These are phyloP conservation scores for Plasmodium billcollinsi DNA, from an alignment of 169 alveolate species.

Conservation along the genomic window DNA sequence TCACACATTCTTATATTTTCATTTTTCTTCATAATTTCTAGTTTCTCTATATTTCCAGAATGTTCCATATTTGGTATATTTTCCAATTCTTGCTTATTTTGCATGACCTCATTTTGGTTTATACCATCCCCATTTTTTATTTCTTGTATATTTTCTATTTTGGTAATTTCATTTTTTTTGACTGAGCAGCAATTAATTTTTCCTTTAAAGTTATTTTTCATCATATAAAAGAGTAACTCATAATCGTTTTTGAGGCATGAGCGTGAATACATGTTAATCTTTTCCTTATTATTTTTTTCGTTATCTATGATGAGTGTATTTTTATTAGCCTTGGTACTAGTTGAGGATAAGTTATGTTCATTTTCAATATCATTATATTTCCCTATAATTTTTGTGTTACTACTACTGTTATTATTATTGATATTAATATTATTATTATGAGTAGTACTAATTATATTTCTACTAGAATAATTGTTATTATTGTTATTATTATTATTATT, in stretches of 20 bases:
- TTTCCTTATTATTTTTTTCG: conserved; percentile 12
- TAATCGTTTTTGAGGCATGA: conserved; percentile 51
- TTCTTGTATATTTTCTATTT: conserved; percentile 3
- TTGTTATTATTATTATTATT: not conserved
- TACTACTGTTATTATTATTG: not conserved
- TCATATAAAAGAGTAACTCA: conserved; percentile 50
- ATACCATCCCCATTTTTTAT: not conserved
- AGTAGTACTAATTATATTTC: not conserved
- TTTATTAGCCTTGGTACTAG: conserved; percentile 1
- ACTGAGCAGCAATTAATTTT: conserved; percentile 64
- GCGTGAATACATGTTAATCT: conserved; percentile 18
- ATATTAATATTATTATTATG: not conserved
- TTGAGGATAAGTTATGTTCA: conserved; percentile 1
- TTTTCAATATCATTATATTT: not conserved
- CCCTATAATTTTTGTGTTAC: not conserved
- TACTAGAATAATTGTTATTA: too few relatives aligned
- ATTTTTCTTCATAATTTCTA: too few relatives aligned
- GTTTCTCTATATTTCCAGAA: too few relatives aligned
- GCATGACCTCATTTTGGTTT: not conserved
- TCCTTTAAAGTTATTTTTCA: conserved; percentile 57
- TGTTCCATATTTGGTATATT: not conserved
- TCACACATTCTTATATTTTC: not conserved
- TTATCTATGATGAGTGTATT: conserved; percentile 18
- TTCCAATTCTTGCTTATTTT: not conserved
- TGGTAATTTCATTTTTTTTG: conserved; percentile 17